Evolutionary conservation across 2,329 filamentous ascomycete genomes (phyloP).

Genomic region (Fusarium nematophilum): DNA sequence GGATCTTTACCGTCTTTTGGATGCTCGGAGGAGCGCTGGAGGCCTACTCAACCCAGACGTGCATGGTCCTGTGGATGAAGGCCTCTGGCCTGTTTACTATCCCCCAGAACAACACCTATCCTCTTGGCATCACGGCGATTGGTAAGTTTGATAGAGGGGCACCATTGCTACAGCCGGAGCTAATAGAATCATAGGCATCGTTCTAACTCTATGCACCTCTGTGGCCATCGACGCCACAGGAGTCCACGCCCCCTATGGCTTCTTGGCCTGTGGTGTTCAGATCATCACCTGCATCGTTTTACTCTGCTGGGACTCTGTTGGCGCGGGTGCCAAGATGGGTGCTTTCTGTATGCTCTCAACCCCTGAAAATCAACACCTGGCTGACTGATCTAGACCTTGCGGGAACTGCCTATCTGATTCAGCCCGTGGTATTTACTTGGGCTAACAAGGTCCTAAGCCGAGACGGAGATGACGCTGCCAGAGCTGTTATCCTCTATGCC

Average conservation of each 20-base stretch:
- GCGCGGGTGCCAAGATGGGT: conserved; percentile 38
- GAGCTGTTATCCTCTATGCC: conserved; percentile 51
- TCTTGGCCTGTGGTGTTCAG: conserved; percentile 48
- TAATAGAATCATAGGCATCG: conserved; percentile 45
- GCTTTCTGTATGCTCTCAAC: conserved; percentile 32
- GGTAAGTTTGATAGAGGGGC: background rate
- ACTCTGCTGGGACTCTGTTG: conserved; percentile 45
- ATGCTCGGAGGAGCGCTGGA: conserved; percentile 50
- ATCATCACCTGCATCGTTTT: conserved; percentile 49
- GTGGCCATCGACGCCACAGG: conserved; percentile 52
- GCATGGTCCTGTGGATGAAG: conserved; percentile 47
- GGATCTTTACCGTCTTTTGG: conserved; percentile 50
- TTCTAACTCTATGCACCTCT: conserved; percentile 48
- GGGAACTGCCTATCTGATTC: conserved; percentile 54
- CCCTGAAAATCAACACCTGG: no score
- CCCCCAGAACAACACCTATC: conserved; percentile 52
- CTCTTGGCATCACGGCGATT: conserved; percentile 48
- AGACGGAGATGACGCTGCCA: conserved; percentile 51
- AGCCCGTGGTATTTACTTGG: conserved; percentile 55
- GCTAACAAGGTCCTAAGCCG: conserved; percentile 52
- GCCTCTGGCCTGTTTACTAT: conserved; percentile 41
- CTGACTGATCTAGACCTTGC: conserved; percentile 47
- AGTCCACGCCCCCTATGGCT: conserved; percentile 48
- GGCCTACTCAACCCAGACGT: conserved; percentile 41
- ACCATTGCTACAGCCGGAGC: no score